These are phyloP conservation scores for Botrytis galanthina DNA, from an alignment of 2,329 filamentous ascomycete species.

Conservation along the genomic window DNA sequence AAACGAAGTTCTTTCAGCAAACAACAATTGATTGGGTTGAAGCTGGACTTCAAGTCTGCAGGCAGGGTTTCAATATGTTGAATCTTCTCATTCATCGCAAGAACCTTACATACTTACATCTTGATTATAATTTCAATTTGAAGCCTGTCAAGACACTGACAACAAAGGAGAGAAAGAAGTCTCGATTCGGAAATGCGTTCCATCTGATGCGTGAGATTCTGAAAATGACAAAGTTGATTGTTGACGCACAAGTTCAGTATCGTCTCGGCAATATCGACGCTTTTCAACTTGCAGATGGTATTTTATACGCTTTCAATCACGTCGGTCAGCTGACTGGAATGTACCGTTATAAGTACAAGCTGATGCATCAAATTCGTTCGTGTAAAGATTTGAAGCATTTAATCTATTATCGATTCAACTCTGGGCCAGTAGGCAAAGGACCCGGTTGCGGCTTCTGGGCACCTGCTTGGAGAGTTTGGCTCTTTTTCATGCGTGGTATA, in stretches of 20 bases:
- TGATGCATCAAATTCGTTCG: slow-evolving; percentile 99
- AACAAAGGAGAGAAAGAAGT: slow-evolving; percentile 99
- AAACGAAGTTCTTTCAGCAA: slow-evolving; percentile 99
- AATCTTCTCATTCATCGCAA: slow-evolving; percentile 97
- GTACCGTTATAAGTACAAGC: slow-evolving; percentile 99
- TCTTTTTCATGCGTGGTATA: slow-evolving; percentile 99
- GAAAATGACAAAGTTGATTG: slow-evolving; percentile 92
- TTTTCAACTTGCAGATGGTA: slow-evolving; percentile 96
- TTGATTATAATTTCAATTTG: slow-evolving; percentile 99
- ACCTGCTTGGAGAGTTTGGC: slow-evolving; percentile 96
- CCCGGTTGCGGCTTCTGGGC: slow-evolving; percentile 99
- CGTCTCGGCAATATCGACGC: slow-evolving; percentile 96
- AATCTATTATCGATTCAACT: slow-evolving; percentile 99
- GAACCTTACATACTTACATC: slow-evolving; percentile 95
- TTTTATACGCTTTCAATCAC: slow-evolving; percentile 99
- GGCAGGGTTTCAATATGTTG: slow-evolving; percentile 98
- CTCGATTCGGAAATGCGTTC: slow-evolving; percentile 97
- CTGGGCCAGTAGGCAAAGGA: slow-evolving; percentile 92
- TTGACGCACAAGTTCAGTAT: slow-evolving; percentile 98
- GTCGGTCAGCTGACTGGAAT: slow-evolving; percentile 97
- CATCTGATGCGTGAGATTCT: slow-evolving; percentile 98
- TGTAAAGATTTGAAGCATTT: slow-evolving; percentile 99
- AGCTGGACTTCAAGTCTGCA: slow-evolving; percentile 94
- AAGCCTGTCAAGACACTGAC: slow-evolving; percentile 99
- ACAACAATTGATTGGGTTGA: slow-evolving; percentile 99